These are phyloP conservation scores for Schizochytrium sp. DNA, from an alignment of 108 stramenopile genomes.

Conservation along the genomic window DNA sequence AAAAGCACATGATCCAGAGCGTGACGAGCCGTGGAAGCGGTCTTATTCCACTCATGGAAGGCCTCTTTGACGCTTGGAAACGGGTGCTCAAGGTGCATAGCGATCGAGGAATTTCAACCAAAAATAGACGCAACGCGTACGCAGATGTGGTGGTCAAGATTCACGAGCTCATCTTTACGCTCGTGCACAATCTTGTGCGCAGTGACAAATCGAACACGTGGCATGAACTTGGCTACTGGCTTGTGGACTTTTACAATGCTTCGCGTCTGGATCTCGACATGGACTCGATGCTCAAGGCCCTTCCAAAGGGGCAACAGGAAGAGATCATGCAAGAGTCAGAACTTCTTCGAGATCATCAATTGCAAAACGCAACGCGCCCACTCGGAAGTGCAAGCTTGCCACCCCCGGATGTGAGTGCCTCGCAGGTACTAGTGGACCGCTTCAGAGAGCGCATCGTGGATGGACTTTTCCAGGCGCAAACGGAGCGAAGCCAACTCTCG, in stretches of 20 bases:
- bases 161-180: not conserved
- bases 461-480: not conserved
- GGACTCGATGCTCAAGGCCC: not conserved
- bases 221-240: not conserved
- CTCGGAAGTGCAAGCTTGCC: not conserved
- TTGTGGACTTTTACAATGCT: not conserved
- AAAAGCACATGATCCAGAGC: constrained; percentile 13
- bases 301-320: not conserved
- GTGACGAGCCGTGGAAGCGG: not conserved
- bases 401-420: not conserved
- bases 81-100: not conserved
- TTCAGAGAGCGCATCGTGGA: not conserved
- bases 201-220: not conserved
- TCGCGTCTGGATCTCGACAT: not conserved
- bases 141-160: not conserved
- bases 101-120: not conserved
- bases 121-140: not conserved
- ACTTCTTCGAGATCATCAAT: not conserved
- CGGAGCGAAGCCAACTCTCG: not conserved
- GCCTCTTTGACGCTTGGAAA: not conserved
- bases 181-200: not conserved
- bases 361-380: not conserved
- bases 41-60: not conserved
- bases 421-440: not conserved
- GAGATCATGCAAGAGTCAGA: not conserved